phyloP scores from a whole-genome alignment of 805 yeast genomes.

The Candida oleophila region DNA sequence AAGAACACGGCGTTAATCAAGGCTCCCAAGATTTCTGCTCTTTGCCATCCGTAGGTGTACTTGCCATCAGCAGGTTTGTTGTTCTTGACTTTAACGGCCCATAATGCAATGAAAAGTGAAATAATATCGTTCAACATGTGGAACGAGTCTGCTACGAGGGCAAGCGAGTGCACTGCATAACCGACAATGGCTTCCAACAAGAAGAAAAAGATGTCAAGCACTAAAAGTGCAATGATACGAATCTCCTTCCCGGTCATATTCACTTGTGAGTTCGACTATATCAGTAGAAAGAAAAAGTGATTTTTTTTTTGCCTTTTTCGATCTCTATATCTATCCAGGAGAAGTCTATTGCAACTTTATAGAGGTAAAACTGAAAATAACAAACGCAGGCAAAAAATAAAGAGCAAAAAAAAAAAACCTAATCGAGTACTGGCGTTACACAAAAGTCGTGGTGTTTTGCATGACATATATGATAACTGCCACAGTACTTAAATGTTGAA shows the following conservation, averaged over 20 bases:
- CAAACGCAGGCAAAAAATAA: no score
- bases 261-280: no score
- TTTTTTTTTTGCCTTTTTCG: no score
- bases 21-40: conserved; percentile 97
- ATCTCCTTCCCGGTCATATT: conserved; percentile 53
- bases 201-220: conserved; percentile 79
- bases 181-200: conserved; percentile 82
- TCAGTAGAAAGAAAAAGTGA: no score
- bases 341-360: no score
- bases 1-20: conserved; percentile 89
- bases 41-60: conserved; percentile 96
- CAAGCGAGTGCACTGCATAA: conserved; percentile 89
- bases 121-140: conserved; percentile 96
- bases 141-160: conserved; percentile 93
- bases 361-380: no score
- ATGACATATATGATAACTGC: no score
- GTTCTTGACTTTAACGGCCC: conserved; percentile 94
- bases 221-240: conserved; percentile 69
- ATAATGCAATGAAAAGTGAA: conserved; percentile 83
- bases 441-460: no score
- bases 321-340: no score
- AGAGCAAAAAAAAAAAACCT: no score
- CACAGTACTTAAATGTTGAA: no score
- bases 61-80: conserved; percentile 78
- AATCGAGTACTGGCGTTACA: no score